A percentile compares a stretch with the other conserved stretches of the same genome.
phyloP scores from a whole-genome alignment of 192 early-diverging fungal species.

The Entomortierella parvispora region DNA sequence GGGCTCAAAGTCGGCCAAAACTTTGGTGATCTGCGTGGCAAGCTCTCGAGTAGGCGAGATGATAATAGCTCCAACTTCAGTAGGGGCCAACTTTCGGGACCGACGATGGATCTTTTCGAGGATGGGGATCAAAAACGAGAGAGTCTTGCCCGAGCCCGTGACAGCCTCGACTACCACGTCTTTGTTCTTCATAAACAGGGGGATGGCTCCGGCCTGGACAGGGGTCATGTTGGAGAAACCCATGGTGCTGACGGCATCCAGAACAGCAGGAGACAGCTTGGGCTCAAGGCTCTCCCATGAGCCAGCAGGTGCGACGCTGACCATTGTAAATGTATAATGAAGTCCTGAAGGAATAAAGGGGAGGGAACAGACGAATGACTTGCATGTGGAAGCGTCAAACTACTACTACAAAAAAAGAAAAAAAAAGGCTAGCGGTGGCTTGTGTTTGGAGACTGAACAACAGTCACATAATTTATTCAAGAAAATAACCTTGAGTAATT shows the following conservation, averaged over 20 bases:
- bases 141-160: constrained; percentile 97
- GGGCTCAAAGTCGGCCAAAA: constrained; percentile 72
- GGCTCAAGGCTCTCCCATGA: constrained; percentile 72
- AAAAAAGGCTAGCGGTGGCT: no score
- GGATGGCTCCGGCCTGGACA: constrained; percentile 92
- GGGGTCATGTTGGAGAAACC: constrained; percentile 93
- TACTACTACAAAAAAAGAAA: no score
- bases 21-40: constrained; percentile 84
- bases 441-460: no score
- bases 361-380: no score
- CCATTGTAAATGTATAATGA: constrained; percentile 11
- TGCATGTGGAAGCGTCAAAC: no score
- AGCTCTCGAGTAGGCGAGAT: constrained; percentile 93
- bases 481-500: no score
- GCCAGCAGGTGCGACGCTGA: constrained; percentile 62
- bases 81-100: constrained; percentile 64
- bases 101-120: constrained; percentile 85
- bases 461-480: no score
- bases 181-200: constrained; percentile 89
- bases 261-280: constrained; percentile 60
- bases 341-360: background rate
- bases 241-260: constrained; percentile 68
- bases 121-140: constrained; percentile 91
- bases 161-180: constrained; percentile 98
- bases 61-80: constrained; percentile 88